phyloP scores from a whole-genome alignment of 192 early-diverging fungal genomes.

The Umbelopsis isabellina region DNA sequence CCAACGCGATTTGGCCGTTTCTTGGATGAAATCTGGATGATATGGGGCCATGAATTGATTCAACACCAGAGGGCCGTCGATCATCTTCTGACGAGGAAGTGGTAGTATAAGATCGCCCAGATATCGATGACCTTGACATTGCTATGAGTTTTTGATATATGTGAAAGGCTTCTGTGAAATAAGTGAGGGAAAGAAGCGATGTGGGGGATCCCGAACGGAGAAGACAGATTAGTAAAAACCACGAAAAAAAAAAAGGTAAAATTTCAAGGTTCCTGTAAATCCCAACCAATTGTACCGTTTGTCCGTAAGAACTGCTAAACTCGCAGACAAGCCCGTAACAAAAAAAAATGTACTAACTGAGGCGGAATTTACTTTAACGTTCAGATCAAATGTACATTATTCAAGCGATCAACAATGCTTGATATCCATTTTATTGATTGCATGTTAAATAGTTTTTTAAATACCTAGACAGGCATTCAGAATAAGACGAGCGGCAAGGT shows the following conservation, averaged over 20 bases:
- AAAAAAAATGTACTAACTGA: background rate
- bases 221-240: conserved; percentile 7
- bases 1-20: background rate
- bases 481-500: too few relatives aligned
- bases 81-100: background rate
- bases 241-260: conserved; percentile 5
- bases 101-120: conserved; percentile 6
- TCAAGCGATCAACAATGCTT: too few relatives aligned
- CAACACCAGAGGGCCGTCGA: background rate
- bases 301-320: too few relatives aligned
- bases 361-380: background rate
- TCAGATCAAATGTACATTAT: too few relatives aligned
- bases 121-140: conserved; percentile 8
- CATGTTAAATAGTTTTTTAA: too few relatives aligned
- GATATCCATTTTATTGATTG: too few relatives aligned
- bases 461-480: too few relatives aligned
- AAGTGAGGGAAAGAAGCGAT: background rate
- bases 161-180: background rate
- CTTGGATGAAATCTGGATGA: conserved; percentile 6
- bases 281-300: conserved; percentile 2
- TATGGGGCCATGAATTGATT: background rate
- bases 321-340: too few relatives aligned
- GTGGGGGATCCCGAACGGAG: background rate
- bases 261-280: conserved; percentile 4
- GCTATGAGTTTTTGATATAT: background rate